Evolutionary conservation across 2,329 filamentous ascomycete species (phyloP), one percentile per base, ranked within the genome.

Genomic region (Gyromitra esculenta): DNA sequence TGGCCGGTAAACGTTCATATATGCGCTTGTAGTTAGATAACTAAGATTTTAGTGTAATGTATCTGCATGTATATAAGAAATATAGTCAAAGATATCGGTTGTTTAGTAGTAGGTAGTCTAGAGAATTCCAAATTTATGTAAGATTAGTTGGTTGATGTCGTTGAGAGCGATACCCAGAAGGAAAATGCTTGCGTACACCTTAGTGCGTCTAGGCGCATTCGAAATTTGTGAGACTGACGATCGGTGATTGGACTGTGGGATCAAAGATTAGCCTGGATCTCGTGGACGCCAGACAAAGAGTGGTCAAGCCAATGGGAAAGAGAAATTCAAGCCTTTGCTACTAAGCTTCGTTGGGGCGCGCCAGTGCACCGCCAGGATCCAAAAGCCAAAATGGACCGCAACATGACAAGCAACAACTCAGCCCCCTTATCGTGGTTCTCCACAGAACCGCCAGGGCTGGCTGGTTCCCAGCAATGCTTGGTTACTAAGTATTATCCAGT

Each of bases 341-440:
- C 66, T 70, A 70, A 39, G 31, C 68, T 39, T 5, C 18, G 31
- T 37, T 15, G 21, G 56, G 67, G 7, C 18, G 25, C 25, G 6
- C n/a, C 31, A 41, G 13, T 11, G 18, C 43, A 39, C 13, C 31
- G 54, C 39, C 41, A 43, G 50, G 37, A 21, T 52, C 8, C 15
- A 56, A 64, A 57, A 71, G 57, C 68, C 68, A 71, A 71, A 71
- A 64, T 45, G 48, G 57, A 71, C 68, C 39, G 31, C 57, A 71
- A 54, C 18, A 31, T 21, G 43, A 48, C 54, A 60, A 60, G 54
- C 66, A 45, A 71, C 31, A 60, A 41, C 68, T 71, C 68, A 71
- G 68, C 68, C 68, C 64, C 65, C 45, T 52, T 57, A n/a, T 37
- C 54, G 13, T 31, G 52, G 21, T 69, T 37, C 66, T 69, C 59